Base-by-base conservation (phyloP, 2,329 filamentous ascomycete genomes). In the Drechslerella coelobrocha region DNA sequence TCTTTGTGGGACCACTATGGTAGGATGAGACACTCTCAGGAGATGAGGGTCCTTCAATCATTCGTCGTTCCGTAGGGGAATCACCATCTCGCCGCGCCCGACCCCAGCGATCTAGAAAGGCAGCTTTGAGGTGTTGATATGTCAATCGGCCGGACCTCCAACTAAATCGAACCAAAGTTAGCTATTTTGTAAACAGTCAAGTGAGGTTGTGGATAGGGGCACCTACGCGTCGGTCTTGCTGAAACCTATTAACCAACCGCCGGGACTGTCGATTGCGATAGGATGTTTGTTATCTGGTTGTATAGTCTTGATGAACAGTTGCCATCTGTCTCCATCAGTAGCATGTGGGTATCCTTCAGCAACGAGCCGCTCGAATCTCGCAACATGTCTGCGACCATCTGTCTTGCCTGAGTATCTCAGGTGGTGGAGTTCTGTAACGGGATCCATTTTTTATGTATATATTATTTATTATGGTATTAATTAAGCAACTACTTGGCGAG, bases 221-320 rank as follows among this genome's bases (percentile, higher is more conserved):
- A 72, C 68, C 55, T 65, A 72, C 68, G 61, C 61, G 31, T 72
- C 68, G n/a, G 68, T 72, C 72, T 66, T 76, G 74, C 75, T 76
- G 50, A 76, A 73, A 41, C 75, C 75, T 48, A 75, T 73, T 31
- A 75, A 55, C 75, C 75, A 76, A 34, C 73, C 66, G 37, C 73
- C 71, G 17, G 75, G 75, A 51, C 72, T 73, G 29, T 71, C 66
- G 57, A 71, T 60, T 5, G 65, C 65, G 23, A 69, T 57, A 21
- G 57, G 65, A 14, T 61, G 56, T 37, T 69, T 72, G 69, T 75
- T 73, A 41, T 72, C 73, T 26, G 73, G 74, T 37, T 75, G 73
- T 45, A 76, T 75, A 3, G 75, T 76, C 48, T 76, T 76, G 34
- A 75, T 74, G 48, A 76, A 76, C 51, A 76, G 61, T 41, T 71